phyloP scores from a whole-genome alignment of 768 basidiomycete species.

The Termitomyces heimii region DNA sequence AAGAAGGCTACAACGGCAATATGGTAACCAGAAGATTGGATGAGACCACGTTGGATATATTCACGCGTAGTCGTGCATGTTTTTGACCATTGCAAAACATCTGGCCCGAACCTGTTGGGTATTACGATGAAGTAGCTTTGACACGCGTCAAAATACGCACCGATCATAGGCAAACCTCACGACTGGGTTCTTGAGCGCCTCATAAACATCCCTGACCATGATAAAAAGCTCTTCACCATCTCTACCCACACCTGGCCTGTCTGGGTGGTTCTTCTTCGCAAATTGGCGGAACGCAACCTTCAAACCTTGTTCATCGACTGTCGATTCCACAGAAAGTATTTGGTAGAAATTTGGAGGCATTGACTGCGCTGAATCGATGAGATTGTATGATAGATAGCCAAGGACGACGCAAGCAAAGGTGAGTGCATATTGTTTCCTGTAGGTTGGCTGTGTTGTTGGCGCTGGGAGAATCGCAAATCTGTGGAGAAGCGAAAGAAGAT shows the following conservation, averaged over 20 bases:
- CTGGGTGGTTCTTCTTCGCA: constrained; percentile 72
- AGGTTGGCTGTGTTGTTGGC: constrained; percentile 30
- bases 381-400: constrained; percentile 60
- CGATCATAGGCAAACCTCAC: constrained; percentile 84
- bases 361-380: constrained; percentile 49
- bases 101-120: constrained; percentile 66
- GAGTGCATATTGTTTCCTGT: constrained; percentile 55
- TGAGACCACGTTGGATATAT: constrained; percentile 60
- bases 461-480: constrained; percentile 20
- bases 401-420: constrained; percentile 60
- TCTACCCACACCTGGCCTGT: constrained; percentile 54
- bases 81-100: constrained; percentile 59
- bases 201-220: constrained; percentile 64
- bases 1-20: constrained; percentile 52
- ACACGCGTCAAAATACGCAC: constrained; percentile 25
- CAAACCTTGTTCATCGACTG: constrained; percentile 60
- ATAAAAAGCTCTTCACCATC: constrained; percentile 65
- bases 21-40: constrained; percentile 61
- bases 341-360: constrained; percentile 76
- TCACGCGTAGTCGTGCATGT: constrained; percentile 61
- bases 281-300: constrained; percentile 73
- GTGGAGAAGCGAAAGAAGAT: constrained; percentile 44
- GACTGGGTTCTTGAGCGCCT: constrained; percentile 71
- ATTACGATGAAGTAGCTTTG: neutral
- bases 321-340: constrained; percentile 54